Evolutionary conservation across 2,329 filamentous ascomycete genomes (phyloP), one percentile per base, ranked within the genome.

Genomic region (Exophiala sp.): DNA sequence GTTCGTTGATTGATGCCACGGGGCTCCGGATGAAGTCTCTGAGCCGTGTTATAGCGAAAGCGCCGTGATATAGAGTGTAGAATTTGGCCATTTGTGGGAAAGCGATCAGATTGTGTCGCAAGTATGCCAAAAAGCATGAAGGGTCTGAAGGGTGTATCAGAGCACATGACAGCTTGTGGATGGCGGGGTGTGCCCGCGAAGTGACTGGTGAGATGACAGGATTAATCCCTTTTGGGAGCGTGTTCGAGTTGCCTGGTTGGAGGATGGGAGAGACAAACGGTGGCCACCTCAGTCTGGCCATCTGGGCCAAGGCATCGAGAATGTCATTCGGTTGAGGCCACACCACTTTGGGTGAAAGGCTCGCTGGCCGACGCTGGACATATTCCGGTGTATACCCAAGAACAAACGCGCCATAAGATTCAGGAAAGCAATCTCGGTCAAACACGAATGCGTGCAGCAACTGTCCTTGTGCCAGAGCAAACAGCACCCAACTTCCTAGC

Each of bases 121-220:
- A 72, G 65, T 90, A 94, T 2, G 88, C 94, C 23, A 87, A 86
- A 30, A 85, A 78, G 67, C 91, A 98, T 14, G 87, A 95, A 1
- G 91, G 90, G 62, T 95, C 87, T 14, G 80, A 76, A 0, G 91
- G 90, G 65, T 98, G 91, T 2, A 97, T 80, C 1, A 91, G 78
- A 1, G 91, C 91, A 69, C 93, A 98, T 37, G 88, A 91, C 16
- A 96, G 80, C 21, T 60, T 48, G 8, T 80, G 83, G 65, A 95
- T 91, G 35, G 88, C 81, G 1, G 91, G 91, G 63, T 97, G 91
- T 0, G 91, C 91, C 22, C 85, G 80, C 1, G 85, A 83, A 1
- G 88, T 88, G 47, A 97, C 80, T 1, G 89, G 86, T 0, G 83
- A 77, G 49, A 96, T 83, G 10, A 78, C 71, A 18, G 75, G 65